Conservation (phyloP, 2,329 filamentous ascomycete genomes). For the Grosmannia penicillata region DNA sequence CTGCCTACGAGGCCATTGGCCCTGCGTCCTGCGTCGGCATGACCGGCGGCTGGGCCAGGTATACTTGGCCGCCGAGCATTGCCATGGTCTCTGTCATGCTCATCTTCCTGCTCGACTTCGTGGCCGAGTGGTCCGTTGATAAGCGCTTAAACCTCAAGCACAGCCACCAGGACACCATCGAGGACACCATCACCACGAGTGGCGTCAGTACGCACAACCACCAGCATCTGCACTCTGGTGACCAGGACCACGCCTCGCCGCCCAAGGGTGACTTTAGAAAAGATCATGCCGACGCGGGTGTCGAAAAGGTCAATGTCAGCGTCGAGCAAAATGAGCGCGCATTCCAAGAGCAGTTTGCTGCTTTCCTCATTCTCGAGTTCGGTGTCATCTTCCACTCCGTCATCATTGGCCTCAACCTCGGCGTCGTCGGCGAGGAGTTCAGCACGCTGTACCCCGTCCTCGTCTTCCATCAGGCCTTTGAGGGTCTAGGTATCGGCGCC, state of each 20-base stretch:
- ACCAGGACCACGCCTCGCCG: constrained; percentile 62
- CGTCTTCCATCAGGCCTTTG: constrained; percentile 86
- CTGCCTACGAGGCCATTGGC: constrained; percentile 58
- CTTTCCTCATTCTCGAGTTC: constrained; percentile 82
- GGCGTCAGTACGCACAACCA: constrained; percentile 21
- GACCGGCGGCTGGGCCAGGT: constrained; percentile 43
- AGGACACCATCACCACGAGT: constrained; percentile 25
- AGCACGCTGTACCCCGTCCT: constrained; percentile 48
- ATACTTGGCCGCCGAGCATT: constrained; percentile 76
- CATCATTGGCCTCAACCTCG: constrained; percentile 78
- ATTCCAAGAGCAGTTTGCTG: constrained; percentile 27
- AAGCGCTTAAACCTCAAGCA: constrained; percentile 32
- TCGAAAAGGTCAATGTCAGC: constrained; percentile 20
- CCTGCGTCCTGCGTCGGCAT: constrained; percentile 24
- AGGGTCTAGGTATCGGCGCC: constrained; percentile 81
- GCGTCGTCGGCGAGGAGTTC: constrained; percentile 41
- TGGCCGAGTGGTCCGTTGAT: constrained; percentile 63
- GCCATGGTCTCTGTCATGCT: constrained; percentile 72
- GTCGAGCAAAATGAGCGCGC: constrained; percentile 15
- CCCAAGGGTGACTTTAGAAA: constrained; percentile 51
- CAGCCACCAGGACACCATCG: constrained; percentile 29
- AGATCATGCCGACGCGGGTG: constrained; percentile 65
- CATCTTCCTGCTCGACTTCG: constrained; percentile 79
- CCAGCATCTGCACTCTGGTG: constrained; percentile 50
- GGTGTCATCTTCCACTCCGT: constrained; percentile 91